Evolutionary conservation across 768 basidiomycete genomes (phyloP).

Genomic region (Mycena vulgaris): DNA sequence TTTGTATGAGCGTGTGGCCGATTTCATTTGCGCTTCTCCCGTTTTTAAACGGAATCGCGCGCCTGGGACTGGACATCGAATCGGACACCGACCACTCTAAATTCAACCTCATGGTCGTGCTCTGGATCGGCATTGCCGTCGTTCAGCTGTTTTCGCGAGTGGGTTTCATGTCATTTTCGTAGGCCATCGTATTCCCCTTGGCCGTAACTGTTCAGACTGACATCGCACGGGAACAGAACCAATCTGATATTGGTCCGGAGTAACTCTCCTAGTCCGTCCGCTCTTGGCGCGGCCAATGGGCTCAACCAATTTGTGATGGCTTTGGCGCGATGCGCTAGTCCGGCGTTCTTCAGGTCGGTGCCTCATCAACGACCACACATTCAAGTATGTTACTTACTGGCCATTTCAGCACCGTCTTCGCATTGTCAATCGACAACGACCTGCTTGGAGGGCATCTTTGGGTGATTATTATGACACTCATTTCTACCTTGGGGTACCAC

Average conservation of each 20-base stretch:
- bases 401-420: background rate
- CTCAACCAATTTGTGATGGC: constrained; percentile 74
- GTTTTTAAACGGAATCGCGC: constrained; percentile 64
- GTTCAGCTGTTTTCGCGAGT: constrained; percentile 47
- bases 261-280: constrained; percentile 60
- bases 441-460: constrained; percentile 6
- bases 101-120: background rate
- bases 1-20: constrained; percentile 70
- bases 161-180: constrained; percentile 68
- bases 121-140: background rate
- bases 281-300: constrained; percentile 71
- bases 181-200: constrained; percentile 18
- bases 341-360: constrained; percentile 57
- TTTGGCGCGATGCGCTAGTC: constrained; percentile 67
- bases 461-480: background rate
- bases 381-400: too few relatives aligned
- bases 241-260: constrained; percentile 73
- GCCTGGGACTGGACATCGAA: constrained; percentile 67
- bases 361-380: constrained; percentile 11
- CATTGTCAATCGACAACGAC: background rate
- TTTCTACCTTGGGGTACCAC: background rate
- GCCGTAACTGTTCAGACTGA: background rate
- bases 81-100: constrained; percentile 46
- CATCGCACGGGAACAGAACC: constrained; percentile 47
- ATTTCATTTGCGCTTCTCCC: constrained; percentile 64